Base-by-base conservation (phyloP, 1,284 basidiomycete genomes). In the Malassezia dermatis region DNA sequence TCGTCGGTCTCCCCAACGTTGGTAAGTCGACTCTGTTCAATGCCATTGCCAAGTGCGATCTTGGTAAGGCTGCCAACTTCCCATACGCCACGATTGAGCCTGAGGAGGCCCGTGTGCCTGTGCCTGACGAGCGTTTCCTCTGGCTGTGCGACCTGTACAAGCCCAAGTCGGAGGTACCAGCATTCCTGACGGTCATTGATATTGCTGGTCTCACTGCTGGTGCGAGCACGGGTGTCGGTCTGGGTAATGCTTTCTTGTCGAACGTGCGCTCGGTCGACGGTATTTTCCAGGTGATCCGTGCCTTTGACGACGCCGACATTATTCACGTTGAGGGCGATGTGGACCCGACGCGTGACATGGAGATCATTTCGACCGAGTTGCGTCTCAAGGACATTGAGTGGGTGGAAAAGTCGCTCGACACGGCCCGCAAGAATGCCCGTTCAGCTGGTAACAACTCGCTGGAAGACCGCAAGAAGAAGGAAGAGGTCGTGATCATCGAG, bases 261-360 rank as follows among this genome's bases (percentile, higher is more conserved):
- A 89, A 98, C 76, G 93, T 99, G 47, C 86, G 94, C 58, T 87
- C 93, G 23, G 94, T 98, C 61, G 94, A 99, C 75, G 94, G 94
- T 73, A 99, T 99, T 76, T 98, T 98, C 81, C 94, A 98, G 77
- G 85, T 96, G 61, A 85, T 98, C 53, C 88, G 94, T 66, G 90
- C 91, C 7, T 99, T 99, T 75, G 93, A 96, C 74, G 94, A 99
- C 71, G 86, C 89, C 32, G 94, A 99, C 74, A 90, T 99, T 75
- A 96, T 89, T 65, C 94, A 99, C 77, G 94, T 98, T 67, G 94
- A 98, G 77, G 94, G 94, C 50, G 94, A 98, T 65, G 90, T 99
- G 56, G 81, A 98, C 78, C 94, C 94, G 19, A 67, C 88, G 50
- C 85, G 94, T 61, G 94, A 99, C 77, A 96, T 98, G 93, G 85